Conservation (phyloP, 768 basidiomycete species). For the Ramaria sp. region DNA sequence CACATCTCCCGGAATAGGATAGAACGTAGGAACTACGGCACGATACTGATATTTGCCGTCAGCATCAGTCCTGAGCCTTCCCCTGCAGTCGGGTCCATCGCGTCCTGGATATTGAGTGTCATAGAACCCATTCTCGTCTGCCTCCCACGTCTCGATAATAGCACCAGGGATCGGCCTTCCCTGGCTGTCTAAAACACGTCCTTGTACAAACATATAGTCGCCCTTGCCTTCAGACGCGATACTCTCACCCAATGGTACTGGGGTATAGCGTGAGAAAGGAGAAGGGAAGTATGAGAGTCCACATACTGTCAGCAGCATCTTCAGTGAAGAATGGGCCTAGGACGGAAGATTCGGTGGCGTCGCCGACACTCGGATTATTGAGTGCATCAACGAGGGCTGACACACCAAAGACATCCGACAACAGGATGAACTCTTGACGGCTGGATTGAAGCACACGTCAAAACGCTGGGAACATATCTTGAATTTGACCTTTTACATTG, state of each 20-base stretch:
- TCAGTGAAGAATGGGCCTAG: slow-evolving; percentile 78
- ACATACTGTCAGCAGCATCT: slow-evolving; percentile 60
- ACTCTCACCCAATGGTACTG: slow-evolving; percentile 57
- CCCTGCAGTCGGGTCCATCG: slow-evolving; percentile 59
- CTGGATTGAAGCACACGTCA: slow-evolving; percentile 13
- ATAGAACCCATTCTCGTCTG: slow-evolving; percentile 38
- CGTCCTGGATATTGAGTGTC: slow-evolving; percentile 45
- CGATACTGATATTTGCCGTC: slow-evolving; percentile 64
- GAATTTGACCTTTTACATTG: slow-evolving; percentile 22
- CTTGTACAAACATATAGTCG: slow-evolving; percentile 73
- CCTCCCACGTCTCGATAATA: slow-evolving; percentile 76
- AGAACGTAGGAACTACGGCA: slow-evolving; percentile 58
- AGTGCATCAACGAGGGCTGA: slow-evolving; percentile 67
- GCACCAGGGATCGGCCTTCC: slow-evolving; percentile 59
- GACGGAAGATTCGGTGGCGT: slow-evolving; percentile 64
- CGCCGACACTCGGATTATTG: slow-evolving; percentile 53
- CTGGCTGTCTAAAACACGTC: slow-evolving; percentile 48
- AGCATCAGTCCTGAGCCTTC: slow-evolving; percentile 42
- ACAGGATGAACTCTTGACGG: slow-evolving; percentile 63
- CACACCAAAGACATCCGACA: slow-evolving; percentile 75
- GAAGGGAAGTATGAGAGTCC: background rate
- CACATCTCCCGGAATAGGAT: slow-evolving; percentile 68
- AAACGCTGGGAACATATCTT: background rate
- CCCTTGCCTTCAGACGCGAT: slow-evolving; percentile 87
- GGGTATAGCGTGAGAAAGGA: background rate